These are phyloP conservation scores for Emmonsia crescens DNA, from an alignment of 2,329 filamentous ascomycete genomes.

Conservation along the genomic window DNA sequence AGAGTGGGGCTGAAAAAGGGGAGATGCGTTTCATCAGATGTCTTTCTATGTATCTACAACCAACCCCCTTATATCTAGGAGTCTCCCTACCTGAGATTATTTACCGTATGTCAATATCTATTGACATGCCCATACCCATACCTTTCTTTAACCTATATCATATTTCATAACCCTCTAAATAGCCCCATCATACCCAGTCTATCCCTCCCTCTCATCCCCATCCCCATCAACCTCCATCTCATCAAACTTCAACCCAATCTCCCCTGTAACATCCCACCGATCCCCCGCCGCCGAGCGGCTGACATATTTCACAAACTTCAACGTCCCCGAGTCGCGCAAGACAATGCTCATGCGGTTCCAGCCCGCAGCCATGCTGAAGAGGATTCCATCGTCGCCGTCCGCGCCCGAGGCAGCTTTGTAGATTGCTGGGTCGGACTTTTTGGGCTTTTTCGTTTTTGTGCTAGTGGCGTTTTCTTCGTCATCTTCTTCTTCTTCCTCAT, in stretches of 20 bases:
- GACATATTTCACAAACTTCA: constrained; percentile 96
- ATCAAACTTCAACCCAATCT: constrained; percentile 58
- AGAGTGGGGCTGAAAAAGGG: too few species aligned
- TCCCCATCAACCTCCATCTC: constrained; percentile 38
- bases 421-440: constrained; percentile 61
- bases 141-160: neutral
- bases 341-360: constrained; percentile 95
- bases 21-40: neutral
- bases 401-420: constrained; percentile 59
- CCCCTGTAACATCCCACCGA: constrained; percentile 79
- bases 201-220: constrained; percentile 16
- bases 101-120: too few species aligned
- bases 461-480: constrained; percentile 21
- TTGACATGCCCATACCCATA: neutral
- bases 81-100: neutral
- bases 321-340: constrained; percentile 69
- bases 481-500: constrained; percentile 56
- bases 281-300: constrained; percentile 73
- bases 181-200: neutral
- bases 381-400: constrained; percentile 55
- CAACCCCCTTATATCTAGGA: neutral
- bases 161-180: constrained; percentile 9
- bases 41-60: neutral
- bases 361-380: constrained; percentile 56
- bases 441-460: constrained; percentile 22